These are phyloP conservation scores for Camellia oleifera DNA, from an alignment of 179 eudicot genomes.

Conservation along the genomic window DNA sequence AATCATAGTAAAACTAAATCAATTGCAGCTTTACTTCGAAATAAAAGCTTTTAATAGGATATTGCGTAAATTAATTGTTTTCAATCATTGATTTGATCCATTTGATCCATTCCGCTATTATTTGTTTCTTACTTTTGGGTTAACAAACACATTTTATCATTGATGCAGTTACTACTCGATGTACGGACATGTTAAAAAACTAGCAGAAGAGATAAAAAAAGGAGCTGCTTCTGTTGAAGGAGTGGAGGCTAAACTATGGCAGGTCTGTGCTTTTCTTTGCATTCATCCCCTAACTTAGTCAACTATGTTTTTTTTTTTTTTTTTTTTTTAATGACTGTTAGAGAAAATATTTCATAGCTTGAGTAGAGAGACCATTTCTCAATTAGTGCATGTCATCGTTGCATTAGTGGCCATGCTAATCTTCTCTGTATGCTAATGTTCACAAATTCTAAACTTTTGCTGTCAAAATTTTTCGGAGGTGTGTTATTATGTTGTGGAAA, in stretches of 20 bases:
- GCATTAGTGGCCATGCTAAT: too few species aligned
- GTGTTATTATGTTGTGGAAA: too few species aligned
- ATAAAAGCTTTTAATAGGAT: not conserved
- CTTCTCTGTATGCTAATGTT: too few species aligned
- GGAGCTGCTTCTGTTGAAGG: slow-evolving; percentile 76
- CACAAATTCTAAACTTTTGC: too few species aligned
- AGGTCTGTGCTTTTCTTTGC: slow-evolving; percentile 27
- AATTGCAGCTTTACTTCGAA: not conserved
- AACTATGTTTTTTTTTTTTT: not conserved
- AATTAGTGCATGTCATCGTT: too few species aligned
- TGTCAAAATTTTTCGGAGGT: too few species aligned
- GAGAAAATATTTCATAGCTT: too few species aligned
- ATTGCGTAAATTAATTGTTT: not conserved
- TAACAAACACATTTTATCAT: too few species aligned
- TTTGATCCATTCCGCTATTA: not conserved
- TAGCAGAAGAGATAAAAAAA: slow-evolving; percentile 66
- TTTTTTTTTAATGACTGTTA: too few species aligned
- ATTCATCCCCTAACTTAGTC: not conserved
- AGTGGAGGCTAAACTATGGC: slow-evolving; percentile 74
- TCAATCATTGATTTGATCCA: not conserved
- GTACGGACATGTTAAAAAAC: slow-evolving; percentile 65
- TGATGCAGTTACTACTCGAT: slow-evolving; percentile 63
- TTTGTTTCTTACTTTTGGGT: too few species aligned
- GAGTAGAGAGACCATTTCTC: too few species aligned
- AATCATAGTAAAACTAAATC: not conserved